Evolutionary conservation across 345 rosid species (phyloP), one percentile per base, ranked within the genome.

Genomic region (Lagerstroemia speciosa): DNA sequence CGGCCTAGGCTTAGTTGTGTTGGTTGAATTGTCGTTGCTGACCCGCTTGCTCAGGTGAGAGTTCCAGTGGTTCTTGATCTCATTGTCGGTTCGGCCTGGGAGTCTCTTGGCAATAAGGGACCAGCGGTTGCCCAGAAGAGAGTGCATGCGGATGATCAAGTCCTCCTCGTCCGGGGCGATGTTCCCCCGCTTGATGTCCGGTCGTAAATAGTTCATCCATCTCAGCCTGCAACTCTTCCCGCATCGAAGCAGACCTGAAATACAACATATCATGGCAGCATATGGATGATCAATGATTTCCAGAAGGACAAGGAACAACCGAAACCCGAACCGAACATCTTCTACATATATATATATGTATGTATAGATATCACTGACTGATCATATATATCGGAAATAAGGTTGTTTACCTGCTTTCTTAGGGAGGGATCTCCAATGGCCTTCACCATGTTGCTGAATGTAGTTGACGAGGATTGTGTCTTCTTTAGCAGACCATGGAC

Each of bases 41-140:
- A 81, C 78, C 53, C 52, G 72, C 66, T 82, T 86, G 76, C 84
- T 68, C 6, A 86, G 82, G 61, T 84, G 80, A 58, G 87, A 82
- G 45, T 82, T 86, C 88, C 87, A 86, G 37, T 86, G 72, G 61
- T 86, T 86, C 72, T 86, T 86, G 64, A 86, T 84, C 88, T 86
- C 91, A 73, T 86, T 86, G 81, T 86, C 91, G 48, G 91, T 86
- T 78, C 91, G 83, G 63, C 88, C 86, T 0, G 88, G 91, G 67
- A 86, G 80, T 33, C 88, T 69, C 9, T 85, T 84, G 5, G 91
- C 88, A 20, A 86, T 86, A 68, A 86, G 84, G 43, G 88, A 86
- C 91, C 91, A 86, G 1, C 91, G 81, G 64, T 84, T 86, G 33
- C 88, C 91, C 0, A 86, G 83, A 8, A 86, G 79, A 10, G 84